phyloP scores from a whole-genome alignment of 2,329 filamentous ascomycete genomes.

The Apiospora sp. region DNA sequence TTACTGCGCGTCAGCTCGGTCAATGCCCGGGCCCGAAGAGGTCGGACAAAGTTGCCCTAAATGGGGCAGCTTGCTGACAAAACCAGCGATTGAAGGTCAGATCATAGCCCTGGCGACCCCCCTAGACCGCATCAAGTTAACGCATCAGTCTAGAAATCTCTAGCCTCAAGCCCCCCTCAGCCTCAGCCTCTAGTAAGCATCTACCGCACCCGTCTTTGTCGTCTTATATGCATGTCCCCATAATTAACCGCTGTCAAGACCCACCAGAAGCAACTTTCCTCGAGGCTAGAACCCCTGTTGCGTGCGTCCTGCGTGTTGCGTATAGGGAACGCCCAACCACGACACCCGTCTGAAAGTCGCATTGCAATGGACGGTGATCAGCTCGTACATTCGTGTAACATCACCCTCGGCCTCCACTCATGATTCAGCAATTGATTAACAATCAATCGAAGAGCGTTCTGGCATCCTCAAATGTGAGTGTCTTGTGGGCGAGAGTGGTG shows the following conservation, averaged over 20 bases:
- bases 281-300: constrained; percentile 22
- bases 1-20: not conserved
- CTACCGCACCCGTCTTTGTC: not conserved
- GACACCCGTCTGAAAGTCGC: not conserved
- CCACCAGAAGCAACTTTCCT: constrained; percentile 35
- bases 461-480: not conserved
- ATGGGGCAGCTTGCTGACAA: constrained; percentile 14
- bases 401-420: not conserved
- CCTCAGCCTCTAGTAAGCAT: not conserved
- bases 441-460: not conserved
- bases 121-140: not conserved
- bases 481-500: not conserved
- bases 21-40: not conserved
- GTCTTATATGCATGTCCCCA: not conserved
- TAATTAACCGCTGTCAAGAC: not conserved
- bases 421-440: not conserved
- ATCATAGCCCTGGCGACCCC: not conserved
- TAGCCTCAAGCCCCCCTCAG: not conserved
- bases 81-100: not conserved
- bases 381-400: no score
- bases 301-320: not conserved
- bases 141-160: not conserved
- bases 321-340: no score
- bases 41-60: constrained; percentile 24
- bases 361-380: not conserved